Evolutionary conservation across 176 grass and related monocot genomes (phyloP).

Genomic region (Carex littledalei): DNA sequence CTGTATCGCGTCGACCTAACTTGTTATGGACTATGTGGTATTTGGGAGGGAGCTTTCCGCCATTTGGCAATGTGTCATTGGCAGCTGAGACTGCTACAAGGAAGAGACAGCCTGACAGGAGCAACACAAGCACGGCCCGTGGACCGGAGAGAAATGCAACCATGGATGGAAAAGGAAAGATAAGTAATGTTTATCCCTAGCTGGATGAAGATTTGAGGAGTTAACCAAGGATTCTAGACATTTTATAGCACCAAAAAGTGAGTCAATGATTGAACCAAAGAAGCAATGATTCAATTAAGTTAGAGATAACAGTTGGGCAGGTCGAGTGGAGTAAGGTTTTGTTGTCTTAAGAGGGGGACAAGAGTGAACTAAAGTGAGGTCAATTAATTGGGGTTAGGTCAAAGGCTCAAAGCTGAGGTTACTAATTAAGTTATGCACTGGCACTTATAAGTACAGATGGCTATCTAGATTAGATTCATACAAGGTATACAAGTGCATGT

Average conservation of each 20-base stretch:
- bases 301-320: background rate
- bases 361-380: background rate
- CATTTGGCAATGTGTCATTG: background rate
- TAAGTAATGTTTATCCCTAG: background rate
- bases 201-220: background rate
- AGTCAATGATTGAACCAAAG: background rate
- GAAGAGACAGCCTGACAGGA: slow-evolving; percentile 3
- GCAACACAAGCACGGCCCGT: background rate
- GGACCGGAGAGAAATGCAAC: background rate
- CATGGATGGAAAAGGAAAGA: background rate
- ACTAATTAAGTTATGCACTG: background rate
- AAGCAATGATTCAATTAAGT: background rate
- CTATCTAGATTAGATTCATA: background rate
- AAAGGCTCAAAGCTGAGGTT: background rate
- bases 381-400: background rate
- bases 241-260: slow-evolving; percentile 15
- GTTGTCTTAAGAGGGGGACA: background rate
- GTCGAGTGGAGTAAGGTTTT: background rate
- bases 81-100: slow-evolving; percentile 12
- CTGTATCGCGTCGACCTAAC: slow-evolving; percentile 12
- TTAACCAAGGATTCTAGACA: background rate
- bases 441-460: background rate
- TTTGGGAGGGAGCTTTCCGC: background rate
- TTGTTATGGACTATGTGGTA: background rate
- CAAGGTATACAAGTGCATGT: background rate